phyloP scores from a whole-genome alignment of 306 rosid genomes.

The Phaseolus lunatus region DNA sequence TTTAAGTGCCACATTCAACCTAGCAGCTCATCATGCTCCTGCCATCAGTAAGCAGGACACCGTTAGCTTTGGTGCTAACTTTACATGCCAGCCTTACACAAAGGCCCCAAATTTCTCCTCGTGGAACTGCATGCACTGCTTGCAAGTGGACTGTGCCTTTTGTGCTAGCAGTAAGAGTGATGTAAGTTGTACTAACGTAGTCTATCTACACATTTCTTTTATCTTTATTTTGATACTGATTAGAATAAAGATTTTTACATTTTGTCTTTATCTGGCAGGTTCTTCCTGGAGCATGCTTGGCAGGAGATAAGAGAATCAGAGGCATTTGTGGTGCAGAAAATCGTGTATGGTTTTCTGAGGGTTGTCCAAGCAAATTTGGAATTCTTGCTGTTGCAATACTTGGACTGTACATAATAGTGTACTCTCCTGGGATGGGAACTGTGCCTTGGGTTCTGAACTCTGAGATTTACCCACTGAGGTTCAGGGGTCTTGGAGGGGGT shows the following conservation, averaged over 20 bases:
- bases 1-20: background rate
- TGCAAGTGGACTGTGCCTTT: constrained; percentile 68
- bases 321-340: constrained; percentile 44
- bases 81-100: constrained; percentile 64
- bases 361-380: constrained; percentile 80
- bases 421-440: constrained; percentile 86
- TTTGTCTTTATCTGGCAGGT: constrained; percentile 51
- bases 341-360: constrained; percentile 69
- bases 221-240: background rate
- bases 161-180: constrained; percentile 52
- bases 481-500: constrained; percentile 82
- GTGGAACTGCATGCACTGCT: constrained; percentile 84
- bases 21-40: background rate
- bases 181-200: constrained; percentile 49
- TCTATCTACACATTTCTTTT: no score
- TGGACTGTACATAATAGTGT: constrained; percentile 68
- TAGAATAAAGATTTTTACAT: background rate
- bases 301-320: constrained; percentile 40
- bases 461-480: constrained; percentile 79
- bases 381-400: constrained; percentile 62
- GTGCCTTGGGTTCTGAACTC: constrained; percentile 89
- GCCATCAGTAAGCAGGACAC: background rate
- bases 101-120: constrained; percentile 52
- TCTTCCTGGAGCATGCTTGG: constrained; percentile 75
- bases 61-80: constrained; percentile 62